A percentile compares a stretch with the other conserved stretches of the same genome.
Conservation (phyloP, 2,329 filamentous ascomycete species). For the Fusarium protoensiforme region DNA sequence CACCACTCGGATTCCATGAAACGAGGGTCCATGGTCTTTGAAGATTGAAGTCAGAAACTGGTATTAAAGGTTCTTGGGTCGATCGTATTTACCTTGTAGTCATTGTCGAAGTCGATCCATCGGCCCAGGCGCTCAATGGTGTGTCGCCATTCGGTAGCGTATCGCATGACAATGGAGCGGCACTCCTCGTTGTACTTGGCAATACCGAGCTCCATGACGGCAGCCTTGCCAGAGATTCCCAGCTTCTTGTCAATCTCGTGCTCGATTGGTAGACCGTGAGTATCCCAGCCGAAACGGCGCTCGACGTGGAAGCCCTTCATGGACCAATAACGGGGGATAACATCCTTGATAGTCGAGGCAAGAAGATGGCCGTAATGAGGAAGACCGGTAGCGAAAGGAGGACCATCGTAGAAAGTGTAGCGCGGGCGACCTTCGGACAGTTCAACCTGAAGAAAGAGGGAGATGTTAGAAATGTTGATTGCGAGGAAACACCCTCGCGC, state of each 20-base stretch:
- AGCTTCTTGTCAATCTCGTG: conserved; percentile 98
- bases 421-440: conserved; percentile 83
- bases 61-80: background rate
- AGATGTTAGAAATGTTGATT: conserved; percentile 7
- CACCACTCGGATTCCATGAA: conserved; percentile 99
- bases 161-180: conserved; percentile 92
- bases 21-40: conserved; percentile 86
- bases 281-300: conserved; percentile 93
- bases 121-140: conserved; percentile 90
- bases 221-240: conserved; percentile 86
- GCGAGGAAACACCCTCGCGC: background rate
- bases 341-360: conserved; percentile 96
- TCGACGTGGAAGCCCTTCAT: conserved; percentile 97
- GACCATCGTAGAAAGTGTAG: conserved; percentile 96
- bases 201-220: conserved; percentile 87
- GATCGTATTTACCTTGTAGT: conserved; percentile 77
- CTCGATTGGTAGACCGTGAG: conserved; percentile 93
- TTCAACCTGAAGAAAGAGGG: conserved; percentile 63
- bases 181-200: conserved; percentile 93
- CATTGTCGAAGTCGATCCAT: conserved; percentile 98
- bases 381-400: conserved; percentile 79
- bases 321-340: conserved; percentile 95
- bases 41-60: conserved; percentile 13
- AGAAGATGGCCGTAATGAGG: conserved; percentile 79
- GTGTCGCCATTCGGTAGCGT: conserved; percentile 84